Conservation (phyloP, 345 rosid genomes). For the Ceriops decandra region DNA sequence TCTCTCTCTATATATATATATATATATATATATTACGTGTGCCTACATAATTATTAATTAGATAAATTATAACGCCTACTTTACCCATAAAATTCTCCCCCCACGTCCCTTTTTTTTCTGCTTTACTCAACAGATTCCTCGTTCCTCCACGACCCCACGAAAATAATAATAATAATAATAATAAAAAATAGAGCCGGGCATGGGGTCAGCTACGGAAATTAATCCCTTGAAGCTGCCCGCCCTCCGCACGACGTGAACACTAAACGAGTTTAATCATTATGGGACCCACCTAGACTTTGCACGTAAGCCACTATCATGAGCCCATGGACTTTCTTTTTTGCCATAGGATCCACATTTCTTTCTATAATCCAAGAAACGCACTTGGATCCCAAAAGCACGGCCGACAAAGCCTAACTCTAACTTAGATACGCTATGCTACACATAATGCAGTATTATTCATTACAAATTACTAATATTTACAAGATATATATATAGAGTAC, state of each 20-base stretch:
- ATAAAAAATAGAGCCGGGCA: slow-evolving; percentile 26
- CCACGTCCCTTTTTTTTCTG: background rate
- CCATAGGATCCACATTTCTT: background rate
- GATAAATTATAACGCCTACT: slow-evolving; percentile 26
- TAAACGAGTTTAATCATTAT: slow-evolving; percentile 51
- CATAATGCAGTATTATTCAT: too few relatives aligned
- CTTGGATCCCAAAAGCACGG: slow-evolving; percentile 42
- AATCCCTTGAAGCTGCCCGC: slow-evolving; percentile 35
- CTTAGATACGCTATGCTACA: too few relatives aligned
- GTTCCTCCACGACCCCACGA: background rate
- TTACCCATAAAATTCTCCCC: slow-evolving; percentile 26
- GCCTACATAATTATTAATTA: too few relatives aligned
- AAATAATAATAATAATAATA: background rate
- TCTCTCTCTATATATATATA: too few relatives aligned
- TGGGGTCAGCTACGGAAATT: slow-evolving; percentile 35
- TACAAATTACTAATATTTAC: too few relatives aligned
- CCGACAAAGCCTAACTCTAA: background rate
- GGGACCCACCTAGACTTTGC: slow-evolving; percentile 55
- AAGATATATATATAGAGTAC: too few relatives aligned
- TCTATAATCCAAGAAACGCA: background rate
- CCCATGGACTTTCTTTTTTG: slow-evolving; percentile 26
- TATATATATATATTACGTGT: background rate
- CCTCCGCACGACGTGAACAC: slow-evolving; percentile 28
- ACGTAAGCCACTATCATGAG: slow-evolving; percentile 62
- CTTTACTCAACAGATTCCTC: slow-evolving; percentile 18